Percentiles rank a stretch among this genome's conserved stretches.
Conservation (phyloP, 2,329 filamentous ascomycete genomes). For the Periconia macrospinosa region DNA sequence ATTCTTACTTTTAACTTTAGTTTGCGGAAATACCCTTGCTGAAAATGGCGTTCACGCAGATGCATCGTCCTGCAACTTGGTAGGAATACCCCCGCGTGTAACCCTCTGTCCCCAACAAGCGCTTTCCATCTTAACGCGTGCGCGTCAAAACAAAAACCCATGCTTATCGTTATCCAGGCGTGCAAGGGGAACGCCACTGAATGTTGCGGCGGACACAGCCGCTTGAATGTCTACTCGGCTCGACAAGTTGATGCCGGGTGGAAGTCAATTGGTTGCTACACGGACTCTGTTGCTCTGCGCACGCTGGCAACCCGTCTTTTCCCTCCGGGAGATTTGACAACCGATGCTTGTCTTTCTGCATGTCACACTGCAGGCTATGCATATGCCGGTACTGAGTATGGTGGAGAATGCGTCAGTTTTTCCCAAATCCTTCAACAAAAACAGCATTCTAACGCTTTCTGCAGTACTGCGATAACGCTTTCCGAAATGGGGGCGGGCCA, state of each 20-base stretch:
- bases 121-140: neutral
- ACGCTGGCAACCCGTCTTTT: conserved; percentile 7
- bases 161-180: conserved; percentile 5
- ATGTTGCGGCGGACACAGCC: conserved; percentile 12
- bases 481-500: conserved; percentile 20
- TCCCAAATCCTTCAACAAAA: neutral
- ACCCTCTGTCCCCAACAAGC: neutral
- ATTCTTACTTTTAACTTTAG: conserved; percentile 13
- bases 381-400: conserved; percentile 20
- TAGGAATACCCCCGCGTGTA: conserved; percentile 15
- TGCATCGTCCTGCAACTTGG: conserved; percentile 38
- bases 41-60: conserved; percentile 15
- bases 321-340: conserved; percentile 10
- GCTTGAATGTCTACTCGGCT: conserved; percentile 9
- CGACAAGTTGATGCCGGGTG: conserved; percentile 2
- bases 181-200: conserved; percentile 29
- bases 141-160: neutral
- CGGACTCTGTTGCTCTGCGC: conserved; percentile 8
- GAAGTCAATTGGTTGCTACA: conserved; percentile 10
- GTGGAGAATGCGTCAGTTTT: conserved; percentile 12
- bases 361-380: conserved; percentile 8
- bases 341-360: conserved; percentile 13
- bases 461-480: conserved; percentile 19
- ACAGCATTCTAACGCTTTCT: neutral
- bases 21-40: conserved; percentile 17